Evolutionary conservation across 1,284 basidiomycete genomes (phyloP).

Genomic region (Fereydounia khargensis): DNA sequence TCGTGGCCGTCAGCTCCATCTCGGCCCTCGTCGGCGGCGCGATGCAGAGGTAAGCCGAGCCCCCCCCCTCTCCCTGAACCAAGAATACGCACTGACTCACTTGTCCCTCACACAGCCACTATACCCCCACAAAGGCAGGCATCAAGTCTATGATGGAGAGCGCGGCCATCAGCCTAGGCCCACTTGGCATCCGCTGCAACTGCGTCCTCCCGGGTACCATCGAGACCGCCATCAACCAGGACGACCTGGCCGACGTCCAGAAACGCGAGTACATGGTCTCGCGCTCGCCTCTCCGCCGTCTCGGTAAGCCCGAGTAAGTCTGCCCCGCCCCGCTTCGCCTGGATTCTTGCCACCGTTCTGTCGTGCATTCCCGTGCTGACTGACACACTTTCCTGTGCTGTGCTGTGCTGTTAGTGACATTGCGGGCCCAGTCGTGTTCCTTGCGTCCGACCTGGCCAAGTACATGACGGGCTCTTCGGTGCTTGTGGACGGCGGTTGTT

Average conservation of each 20-base stretch:
- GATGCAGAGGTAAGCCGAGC: slow-evolving; percentile 64
- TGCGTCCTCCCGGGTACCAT: slow-evolving; percentile 65
- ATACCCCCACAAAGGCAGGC: slow-evolving; percentile 78
- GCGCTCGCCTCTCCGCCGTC: slow-evolving; percentile 68
- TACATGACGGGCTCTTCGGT: slow-evolving; percentile 70
- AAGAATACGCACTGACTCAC: neutral
- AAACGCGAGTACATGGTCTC: slow-evolving; percentile 70
- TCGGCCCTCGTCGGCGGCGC: slow-evolving; percentile 76
- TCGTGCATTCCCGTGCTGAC: slow-evolving; percentile 2
- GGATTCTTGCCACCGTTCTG: no score
- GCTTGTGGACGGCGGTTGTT: slow-evolving; percentile 74
- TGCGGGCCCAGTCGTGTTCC: slow-evolving; percentile 73
- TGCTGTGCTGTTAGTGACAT: slow-evolving; percentile 64
- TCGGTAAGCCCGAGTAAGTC: slow-evolving; percentile 62
- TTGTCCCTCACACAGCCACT: slow-evolving; percentile 61
- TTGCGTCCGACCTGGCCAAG: slow-evolving; percentile 71
- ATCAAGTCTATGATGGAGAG: slow-evolving; percentile 79
- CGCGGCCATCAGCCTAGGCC: slow-evolving; percentile 73
- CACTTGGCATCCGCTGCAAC: slow-evolving; percentile 71
- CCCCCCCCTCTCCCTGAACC: neutral
- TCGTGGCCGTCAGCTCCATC: slow-evolving; percentile 74
- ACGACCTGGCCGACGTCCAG: slow-evolving; percentile 66
- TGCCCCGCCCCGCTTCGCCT: neutral
- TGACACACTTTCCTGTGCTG: slow-evolving; percentile 58
- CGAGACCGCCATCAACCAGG: slow-evolving; percentile 72